phyloP scores from a whole-genome alignment of 805 yeast genomes.

The Kluyveromyces starmeri region DNA sequence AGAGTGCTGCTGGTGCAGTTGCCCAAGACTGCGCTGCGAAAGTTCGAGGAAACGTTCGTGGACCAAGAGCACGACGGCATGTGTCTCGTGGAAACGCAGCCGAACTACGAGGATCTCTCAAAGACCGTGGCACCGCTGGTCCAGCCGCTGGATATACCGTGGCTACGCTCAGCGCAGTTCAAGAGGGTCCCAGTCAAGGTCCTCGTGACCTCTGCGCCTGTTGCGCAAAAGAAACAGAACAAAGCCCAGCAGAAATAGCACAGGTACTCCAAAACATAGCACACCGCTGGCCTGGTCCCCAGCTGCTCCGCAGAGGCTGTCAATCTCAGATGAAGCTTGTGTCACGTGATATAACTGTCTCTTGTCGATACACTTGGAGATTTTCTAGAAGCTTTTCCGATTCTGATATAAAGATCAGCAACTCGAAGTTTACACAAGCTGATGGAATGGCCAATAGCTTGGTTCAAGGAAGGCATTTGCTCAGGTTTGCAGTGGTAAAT shows the following conservation, averaged over 20 bases:
- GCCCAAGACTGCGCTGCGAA: constrained; percentile 37
- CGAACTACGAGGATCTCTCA: constrained; percentile 15
- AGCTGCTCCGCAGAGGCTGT: neutral
- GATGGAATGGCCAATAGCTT: no score
- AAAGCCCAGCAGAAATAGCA: no score
- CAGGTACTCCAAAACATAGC: no score
- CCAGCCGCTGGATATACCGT: constrained; percentile 14
- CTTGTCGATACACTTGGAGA: no score
- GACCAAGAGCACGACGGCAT: constrained; percentile 14
- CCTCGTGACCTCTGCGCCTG: constrained; percentile 6
- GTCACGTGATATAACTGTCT: no score
- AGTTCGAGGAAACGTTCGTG: constrained; percentile 9
- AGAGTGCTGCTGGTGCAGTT: constrained; percentile 49
- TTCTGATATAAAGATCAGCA: no score
- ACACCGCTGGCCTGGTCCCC: no score
- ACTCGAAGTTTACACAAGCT: no score
- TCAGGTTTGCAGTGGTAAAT: no score
- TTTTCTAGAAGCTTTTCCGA: no score
- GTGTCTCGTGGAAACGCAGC: constrained; percentile 17
- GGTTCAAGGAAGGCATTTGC: no score
- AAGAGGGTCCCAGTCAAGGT: constrained; percentile 4
- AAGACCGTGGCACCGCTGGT: constrained; percentile 15
- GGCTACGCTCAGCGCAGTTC: constrained; percentile 14
- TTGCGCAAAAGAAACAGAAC: neutral
- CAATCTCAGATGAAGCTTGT: no score